phyloP scores from a whole-genome alignment of 2,329 filamentous ascomycete species.

The Arthrobotrys sphaeroides region DNA sequence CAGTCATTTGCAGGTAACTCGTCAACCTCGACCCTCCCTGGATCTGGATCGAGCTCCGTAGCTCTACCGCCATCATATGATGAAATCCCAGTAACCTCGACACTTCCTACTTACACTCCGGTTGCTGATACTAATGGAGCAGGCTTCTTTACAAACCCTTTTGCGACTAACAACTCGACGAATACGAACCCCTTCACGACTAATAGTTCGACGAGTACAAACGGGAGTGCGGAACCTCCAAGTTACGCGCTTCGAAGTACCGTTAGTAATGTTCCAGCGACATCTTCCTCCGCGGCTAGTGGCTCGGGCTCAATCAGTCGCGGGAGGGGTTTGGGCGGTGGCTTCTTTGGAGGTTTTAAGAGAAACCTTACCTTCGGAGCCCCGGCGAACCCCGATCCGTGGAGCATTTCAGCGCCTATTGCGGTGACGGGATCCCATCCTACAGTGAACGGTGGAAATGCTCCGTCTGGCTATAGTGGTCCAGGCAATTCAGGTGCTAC shows the following conservation, averaged over 20 bases:
- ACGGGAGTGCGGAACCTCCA: slow-evolving; percentile 13
- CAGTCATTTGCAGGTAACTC: slow-evolving; percentile 17
- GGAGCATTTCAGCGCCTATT: slow-evolving; percentile 13
- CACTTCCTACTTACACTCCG: slow-evolving; percentile 36
- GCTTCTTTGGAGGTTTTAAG: slow-evolving; percentile 38
- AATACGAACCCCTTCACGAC: not conserved
- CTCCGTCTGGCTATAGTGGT: too few relatives aligned
- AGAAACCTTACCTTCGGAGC: slow-evolving; percentile 4
- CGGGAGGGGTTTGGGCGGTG: not conserved
- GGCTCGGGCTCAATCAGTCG: slow-evolving; percentile 9
- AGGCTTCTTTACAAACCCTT: slow-evolving; percentile 27
- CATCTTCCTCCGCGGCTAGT: not conserved
- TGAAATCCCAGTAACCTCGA: slow-evolving; percentile 30
- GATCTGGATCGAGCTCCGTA: slow-evolving; percentile 5
- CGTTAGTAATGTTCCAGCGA: not conserved
- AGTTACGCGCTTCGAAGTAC: slow-evolving; percentile 14
- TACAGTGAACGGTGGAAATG: not conserved
- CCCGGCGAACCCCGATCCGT: slow-evolving; percentile 1
- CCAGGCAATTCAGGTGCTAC: too few relatives aligned
- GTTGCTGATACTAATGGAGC: slow-evolving; percentile 12
- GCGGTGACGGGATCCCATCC: slow-evolving; percentile 19
- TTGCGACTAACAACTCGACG: not conserved
- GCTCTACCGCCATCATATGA: slow-evolving; percentile 41
- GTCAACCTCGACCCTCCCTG: slow-evolving; percentile 1
- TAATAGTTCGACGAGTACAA: not conserved